phyloP scores from a whole-genome alignment of 2,329 filamentous ascomycete genomes.

The Pyrenophora seminiperda region DNA sequence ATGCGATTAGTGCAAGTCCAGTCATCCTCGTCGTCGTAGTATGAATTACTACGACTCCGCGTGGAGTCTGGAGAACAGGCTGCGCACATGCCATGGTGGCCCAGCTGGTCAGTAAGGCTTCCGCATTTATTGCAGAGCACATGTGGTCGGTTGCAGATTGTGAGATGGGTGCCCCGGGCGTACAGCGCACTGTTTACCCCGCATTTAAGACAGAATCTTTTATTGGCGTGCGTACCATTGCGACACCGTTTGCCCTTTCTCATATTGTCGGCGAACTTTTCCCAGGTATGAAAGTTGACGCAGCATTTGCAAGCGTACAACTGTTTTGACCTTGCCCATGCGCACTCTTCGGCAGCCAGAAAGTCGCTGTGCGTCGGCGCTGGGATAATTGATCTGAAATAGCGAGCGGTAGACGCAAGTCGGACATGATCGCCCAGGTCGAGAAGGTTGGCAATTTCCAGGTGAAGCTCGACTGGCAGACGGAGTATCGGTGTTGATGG shows the following conservation, averaged over 20 bases:
- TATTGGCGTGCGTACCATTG: constrained; percentile 25
- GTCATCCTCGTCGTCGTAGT: constrained; percentile 18
- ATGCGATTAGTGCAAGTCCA: constrained; percentile 18
- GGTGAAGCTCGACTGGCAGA: constrained; percentile 35
- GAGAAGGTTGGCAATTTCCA: constrained; percentile 27
- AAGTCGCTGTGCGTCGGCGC: constrained; percentile 26
- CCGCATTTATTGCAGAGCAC: constrained; percentile 27
- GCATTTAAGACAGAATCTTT: constrained; percentile 35
- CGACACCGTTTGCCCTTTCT: constrained; percentile 36
- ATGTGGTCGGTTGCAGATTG: constrained; percentile 24
- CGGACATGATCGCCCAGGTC: constrained; percentile 27
- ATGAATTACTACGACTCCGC: background rate
- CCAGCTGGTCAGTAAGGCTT: constrained; percentile 25
- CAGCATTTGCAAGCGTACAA: constrained; percentile 35
- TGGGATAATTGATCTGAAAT: constrained; percentile 28
- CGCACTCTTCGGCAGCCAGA: constrained; percentile 27
- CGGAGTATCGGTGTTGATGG: constrained; percentile 21
- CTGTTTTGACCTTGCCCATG: constrained; percentile 25
- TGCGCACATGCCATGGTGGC: constrained; percentile 19
- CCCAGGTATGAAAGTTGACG: constrained; percentile 22
- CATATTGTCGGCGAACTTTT: constrained; percentile 37
- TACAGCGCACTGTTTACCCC: constrained; percentile 30
- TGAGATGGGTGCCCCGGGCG: constrained; percentile 24
- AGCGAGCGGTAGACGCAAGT: constrained; percentile 23
- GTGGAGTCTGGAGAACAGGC: constrained; percentile 15